phyloP scores from a whole-genome alignment of 495 filamentous ascomycete species.

The Hypoxylon cercidicola region DNA sequence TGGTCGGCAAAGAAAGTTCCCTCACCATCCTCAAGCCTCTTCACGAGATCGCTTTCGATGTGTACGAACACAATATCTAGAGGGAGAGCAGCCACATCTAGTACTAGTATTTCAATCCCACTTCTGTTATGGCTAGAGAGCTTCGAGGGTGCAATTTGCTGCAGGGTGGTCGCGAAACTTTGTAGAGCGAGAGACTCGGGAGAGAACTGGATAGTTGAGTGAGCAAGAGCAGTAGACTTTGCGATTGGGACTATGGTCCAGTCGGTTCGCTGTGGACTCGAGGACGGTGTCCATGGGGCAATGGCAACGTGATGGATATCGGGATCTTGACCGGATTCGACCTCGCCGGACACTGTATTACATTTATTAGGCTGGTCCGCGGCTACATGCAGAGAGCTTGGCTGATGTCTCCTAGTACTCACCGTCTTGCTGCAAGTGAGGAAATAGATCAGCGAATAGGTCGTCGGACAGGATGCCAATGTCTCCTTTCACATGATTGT shows the following conservation, averaged over 20 bases:
- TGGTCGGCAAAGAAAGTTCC: slow-evolving; percentile 65
- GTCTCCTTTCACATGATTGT: slow-evolving; percentile 87
- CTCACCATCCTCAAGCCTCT: slow-evolving; percentile 65
- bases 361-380: slow-evolving; percentile 20
- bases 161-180: slow-evolving; percentile 72
- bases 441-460: slow-evolving; percentile 84
- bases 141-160: slow-evolving; percentile 69
- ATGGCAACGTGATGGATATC: slow-evolving; percentile 75
- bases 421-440: slow-evolving; percentile 59
- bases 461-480: slow-evolving; percentile 88
- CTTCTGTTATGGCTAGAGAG: slow-evolving; percentile 66
- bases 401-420: slow-evolving; percentile 28
- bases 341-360: slow-evolving; percentile 43
- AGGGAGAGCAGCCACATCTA: slow-evolving; percentile 81
- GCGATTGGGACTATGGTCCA: slow-evolving; percentile 91
- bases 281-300: slow-evolving; percentile 78
- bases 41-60: slow-evolving; percentile 78
- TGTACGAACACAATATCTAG: slow-evolving; percentile 87
- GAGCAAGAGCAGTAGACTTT: slow-evolving; percentile 66
- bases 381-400: slow-evolving; percentile 31
- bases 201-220: slow-evolving; percentile 85
- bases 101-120: slow-evolving; percentile 80
- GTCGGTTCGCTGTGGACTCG: slow-evolving; percentile 68
- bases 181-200: slow-evolving; percentile 80
- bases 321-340: slow-evolving; percentile 43